Evolutionary conservation across 2,329 filamentous ascomycete genomes (phyloP), one percentile per base, ranked within the genome.

Genomic region (Aspergillus hortae): DNA sequence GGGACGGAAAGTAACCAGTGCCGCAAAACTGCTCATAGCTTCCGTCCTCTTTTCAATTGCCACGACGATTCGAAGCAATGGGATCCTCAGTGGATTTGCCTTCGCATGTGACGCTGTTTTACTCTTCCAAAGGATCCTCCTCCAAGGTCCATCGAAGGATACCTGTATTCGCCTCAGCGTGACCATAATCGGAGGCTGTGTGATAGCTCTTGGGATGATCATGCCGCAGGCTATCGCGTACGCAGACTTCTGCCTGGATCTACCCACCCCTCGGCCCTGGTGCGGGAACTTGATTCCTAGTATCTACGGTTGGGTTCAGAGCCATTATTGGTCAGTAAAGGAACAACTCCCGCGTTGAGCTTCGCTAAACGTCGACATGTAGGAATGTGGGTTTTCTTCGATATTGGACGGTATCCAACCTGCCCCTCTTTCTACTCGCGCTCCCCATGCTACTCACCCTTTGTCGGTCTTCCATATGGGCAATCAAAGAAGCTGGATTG

Each of bases 251-350:
- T 96, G 90, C 60, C 58, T 65, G 15, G 63, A 65, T 41, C 52
- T 65, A 17, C 15, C 52, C 25, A 30, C 62, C 36, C 54, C 75
- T 49, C 76, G 89, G 51, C 81, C 84, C 4, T 99, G 94, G 94
- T 99, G 94, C 68, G 67, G 71, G 17, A 78, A 76, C 15, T 68
- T 73, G n/a, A 57, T 92, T 11, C 94, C 94, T 4, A 95, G 90
- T 67, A 92, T 99, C 54, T 97, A 95, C 72, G 80, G 84, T 0
- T 97, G 88, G 77, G 92, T 97, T 2, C 94, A 99, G 67, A 79
- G 80, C 43, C 78, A 89, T 63, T 97, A 99, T 71, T 99, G 94
- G 92, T 95, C 79, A 69, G 84, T 71, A 25, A 14, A 27, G 44
- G 11, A 27, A 17, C 14, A 15, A 19, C 14, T 23, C 17, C 38